A percentile compares a stretch with the other conserved stretches of the same genome.
Evolutionary conservation across 2,329 filamentous ascomycete species (phyloP).

Genomic region (Verticillium alfalfae): DNA sequence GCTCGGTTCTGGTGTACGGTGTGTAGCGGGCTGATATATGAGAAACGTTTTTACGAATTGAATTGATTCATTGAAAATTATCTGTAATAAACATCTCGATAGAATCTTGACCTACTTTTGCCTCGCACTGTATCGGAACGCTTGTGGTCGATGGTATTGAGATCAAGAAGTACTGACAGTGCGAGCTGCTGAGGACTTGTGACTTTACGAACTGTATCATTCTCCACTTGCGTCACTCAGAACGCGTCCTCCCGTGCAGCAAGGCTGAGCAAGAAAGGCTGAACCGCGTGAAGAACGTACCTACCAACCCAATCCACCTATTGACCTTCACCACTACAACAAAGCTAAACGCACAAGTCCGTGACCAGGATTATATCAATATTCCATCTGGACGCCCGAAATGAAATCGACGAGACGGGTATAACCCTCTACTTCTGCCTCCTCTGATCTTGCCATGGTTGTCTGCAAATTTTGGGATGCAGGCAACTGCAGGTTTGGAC

Average conservation of each 20-base stretch:
- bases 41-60: background rate
- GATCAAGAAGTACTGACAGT: too few species aligned
- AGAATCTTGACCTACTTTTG: too few species aligned
- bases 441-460: slow-evolving; percentile 20
- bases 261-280: background rate
- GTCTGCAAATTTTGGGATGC: slow-evolving; percentile 45
- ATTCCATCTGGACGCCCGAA: background rate
- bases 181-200: too few species aligned
- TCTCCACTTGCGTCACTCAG: background rate
- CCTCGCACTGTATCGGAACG: too few species aligned
- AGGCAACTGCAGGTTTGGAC: slow-evolving; percentile 46
- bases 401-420: background rate
- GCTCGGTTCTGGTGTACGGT: background rate
- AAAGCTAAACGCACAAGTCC: background rate
- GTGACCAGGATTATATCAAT: background rate
- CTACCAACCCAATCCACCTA: too few species aligned
- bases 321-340: background rate
- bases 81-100: too few species aligned
- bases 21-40: background rate
- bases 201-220: background rate
- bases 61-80: too few species aligned
- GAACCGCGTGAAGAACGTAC: background rate
- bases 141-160: too few species aligned
- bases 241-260: background rate
- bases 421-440: background rate